A percentile compares a stretch with the other conserved stretches of the same genome.
phyloP scores from a whole-genome alignment of 768 basidiomycete species.

The Mycena metata region DNA sequence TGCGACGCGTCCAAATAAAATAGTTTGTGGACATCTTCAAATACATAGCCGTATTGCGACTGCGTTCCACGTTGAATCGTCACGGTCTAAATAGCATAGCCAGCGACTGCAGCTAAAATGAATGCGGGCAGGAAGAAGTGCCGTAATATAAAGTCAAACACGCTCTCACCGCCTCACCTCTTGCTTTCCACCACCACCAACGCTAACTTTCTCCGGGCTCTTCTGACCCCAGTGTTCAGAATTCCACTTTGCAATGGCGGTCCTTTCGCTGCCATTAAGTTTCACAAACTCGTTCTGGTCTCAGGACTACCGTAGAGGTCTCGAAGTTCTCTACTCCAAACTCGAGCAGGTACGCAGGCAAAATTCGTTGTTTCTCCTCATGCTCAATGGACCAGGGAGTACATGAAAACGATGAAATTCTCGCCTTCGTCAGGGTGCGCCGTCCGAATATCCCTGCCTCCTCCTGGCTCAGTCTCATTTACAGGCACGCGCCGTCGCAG shows the following conservation, averaged over 20 bases:
- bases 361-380: conserved; percentile 51
- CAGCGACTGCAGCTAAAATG: too few species aligned
- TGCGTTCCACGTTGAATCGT: too few species aligned
- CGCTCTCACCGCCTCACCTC: background rate
- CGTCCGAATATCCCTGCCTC: conserved; percentile 11
- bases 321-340: conserved; percentile 82
- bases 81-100: too few species aligned
- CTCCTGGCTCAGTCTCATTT: conserved; percentile 10
- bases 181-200: conserved; percentile 7
- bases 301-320: conserved; percentile 87
- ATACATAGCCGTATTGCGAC: too few species aligned
- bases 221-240: conserved; percentile 4
- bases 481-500: conserved; percentile 82
- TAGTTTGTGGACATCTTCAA: too few species aligned
- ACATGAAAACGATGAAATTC: conserved; percentile 86
- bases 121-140: too few species aligned
- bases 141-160: too few species aligned
- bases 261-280: conserved; percentile 87
- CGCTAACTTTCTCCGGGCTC: background rate
- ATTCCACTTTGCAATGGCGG: conserved; percentile 72
- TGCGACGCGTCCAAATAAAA: too few species aligned
- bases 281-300: conserved; percentile 97
- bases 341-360: conserved; percentile 58
- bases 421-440: conserved; percentile 84
- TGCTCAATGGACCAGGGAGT: conserved; percentile 67